Evolutionary conservation across 176 grass and related monocot genomes (phyloP).

Genomic region (Microstegium vimineum): DNA sequence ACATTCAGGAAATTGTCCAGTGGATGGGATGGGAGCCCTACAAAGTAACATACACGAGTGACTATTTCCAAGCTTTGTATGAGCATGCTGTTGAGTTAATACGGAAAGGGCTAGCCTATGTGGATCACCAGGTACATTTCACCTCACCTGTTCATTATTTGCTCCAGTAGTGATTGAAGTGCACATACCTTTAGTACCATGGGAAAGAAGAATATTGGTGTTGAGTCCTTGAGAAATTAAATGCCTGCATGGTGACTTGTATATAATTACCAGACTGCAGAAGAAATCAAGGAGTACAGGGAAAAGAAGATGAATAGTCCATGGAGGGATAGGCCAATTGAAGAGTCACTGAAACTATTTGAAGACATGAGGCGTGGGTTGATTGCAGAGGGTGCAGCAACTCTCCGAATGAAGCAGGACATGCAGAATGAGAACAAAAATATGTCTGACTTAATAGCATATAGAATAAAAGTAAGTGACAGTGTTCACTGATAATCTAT

Average conservation of each 20-base stretch:
- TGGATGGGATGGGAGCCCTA: constrained; percentile 99
- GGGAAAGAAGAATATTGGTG: background rate
- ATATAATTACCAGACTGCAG: constrained; percentile 56
- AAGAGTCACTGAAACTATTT: constrained; percentile 85
- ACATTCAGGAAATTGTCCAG: constrained; percentile 82
- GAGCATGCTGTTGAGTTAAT: constrained; percentile 88
- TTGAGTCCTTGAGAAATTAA: constrained; percentile 27
- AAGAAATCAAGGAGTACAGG: constrained; percentile 95
- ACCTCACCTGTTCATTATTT: constrained; percentile 6
- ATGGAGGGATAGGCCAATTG: constrained; percentile 87
- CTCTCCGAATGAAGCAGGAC: constrained; percentile 94
- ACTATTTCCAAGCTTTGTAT: constrained; percentile 96
- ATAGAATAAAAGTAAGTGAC: constrained; percentile 89
- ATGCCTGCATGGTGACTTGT: constrained; percentile 10
- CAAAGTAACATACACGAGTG: constrained; percentile 94
- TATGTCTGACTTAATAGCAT: constrained; percentile 96
- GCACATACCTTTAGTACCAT: background rate
- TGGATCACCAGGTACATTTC: constrained; percentile 86
- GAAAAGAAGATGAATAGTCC: constrained; percentile 96
- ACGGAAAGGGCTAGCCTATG: constrained; percentile 82
- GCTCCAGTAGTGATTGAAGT: constrained; percentile 7
- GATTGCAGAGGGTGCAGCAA: constrained; percentile 85
- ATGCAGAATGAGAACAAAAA: constrained; percentile 99
- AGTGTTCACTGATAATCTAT: background rate
- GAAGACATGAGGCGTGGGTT: constrained; percentile 83